Evolutionary conservation across 495 filamentous ascomycete species (phyloP).

Genomic region (Hypoxylon perforatum): DNA sequence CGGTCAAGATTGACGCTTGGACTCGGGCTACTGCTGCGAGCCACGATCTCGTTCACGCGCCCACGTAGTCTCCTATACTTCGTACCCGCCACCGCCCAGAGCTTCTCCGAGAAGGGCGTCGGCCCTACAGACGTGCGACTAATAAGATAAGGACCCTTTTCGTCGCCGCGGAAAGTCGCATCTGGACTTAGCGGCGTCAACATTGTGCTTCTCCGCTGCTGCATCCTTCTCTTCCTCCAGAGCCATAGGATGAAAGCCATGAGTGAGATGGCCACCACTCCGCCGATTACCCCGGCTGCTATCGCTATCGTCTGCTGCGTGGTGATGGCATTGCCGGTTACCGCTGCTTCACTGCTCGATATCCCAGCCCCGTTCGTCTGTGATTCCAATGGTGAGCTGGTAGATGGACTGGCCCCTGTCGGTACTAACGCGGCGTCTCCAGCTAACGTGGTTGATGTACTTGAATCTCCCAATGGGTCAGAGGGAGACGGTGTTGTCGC

Average conservation of each 20-base stretch:
- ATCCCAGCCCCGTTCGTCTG: constrained; percentile 18
- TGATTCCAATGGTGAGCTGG: constrained; percentile 26
- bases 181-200: constrained; percentile 57
- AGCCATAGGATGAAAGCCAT: constrained; percentile 61
- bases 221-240: constrained; percentile 54
- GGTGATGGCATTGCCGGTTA: constrained; percentile 41
- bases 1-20: constrained; percentile 61
- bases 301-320: constrained; percentile 54
- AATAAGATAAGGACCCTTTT: constrained; percentile 57
- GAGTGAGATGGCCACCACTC: constrained; percentile 55
- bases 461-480: constrained; percentile 6
- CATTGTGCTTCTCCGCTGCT: constrained; percentile 55
- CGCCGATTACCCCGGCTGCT: constrained; percentile 62
- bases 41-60: constrained; percentile 49
- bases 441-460: constrained; percentile 2
- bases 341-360: constrained; percentile 20
- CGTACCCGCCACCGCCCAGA: constrained; percentile 50
- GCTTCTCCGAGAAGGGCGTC: constrained; percentile 51
- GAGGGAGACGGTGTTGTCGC: constrained; percentile 13
- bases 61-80: constrained; percentile 52
- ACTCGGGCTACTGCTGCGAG: constrained; percentile 48
- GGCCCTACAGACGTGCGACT: constrained; percentile 55
- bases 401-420: constrained; percentile 15
- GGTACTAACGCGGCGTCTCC: constrained; percentile 4
- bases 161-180: constrained; percentile 32